phyloP scores from a whole-genome alignment of 192 early-diverging fungal species.

The Chytriomyces sp. region DNA sequence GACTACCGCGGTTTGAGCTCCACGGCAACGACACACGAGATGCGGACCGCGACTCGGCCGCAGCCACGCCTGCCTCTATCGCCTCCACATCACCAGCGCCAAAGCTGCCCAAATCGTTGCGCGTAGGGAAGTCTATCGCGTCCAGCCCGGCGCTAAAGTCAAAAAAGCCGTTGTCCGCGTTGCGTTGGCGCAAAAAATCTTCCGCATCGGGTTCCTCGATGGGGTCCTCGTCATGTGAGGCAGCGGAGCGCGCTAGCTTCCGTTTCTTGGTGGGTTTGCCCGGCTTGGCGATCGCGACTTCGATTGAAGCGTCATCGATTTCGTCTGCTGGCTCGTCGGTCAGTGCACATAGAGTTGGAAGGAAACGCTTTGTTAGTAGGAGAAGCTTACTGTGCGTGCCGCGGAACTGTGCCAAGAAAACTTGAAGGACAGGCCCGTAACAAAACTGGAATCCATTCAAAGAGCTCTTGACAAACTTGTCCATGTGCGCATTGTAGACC shows the following conservation, averaged over 20 bases:
- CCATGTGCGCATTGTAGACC: no score
- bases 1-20: no score
- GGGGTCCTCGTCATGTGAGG: neutral
- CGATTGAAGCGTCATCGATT: neutral
- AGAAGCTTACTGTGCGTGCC: neutral
- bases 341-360: neutral
- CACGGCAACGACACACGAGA: no score
- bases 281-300: neutral
- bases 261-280: neutral
- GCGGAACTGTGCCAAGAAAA: neutral
- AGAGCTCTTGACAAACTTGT: no score
- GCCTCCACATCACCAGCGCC: no score
- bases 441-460: conserved; percentile 15
- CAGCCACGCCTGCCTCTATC: no score
- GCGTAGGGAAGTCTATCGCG: no score
- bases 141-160: neutral
- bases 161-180: neutral
- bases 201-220: neutral
- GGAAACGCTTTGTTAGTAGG: neutral
- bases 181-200: neutral
- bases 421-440: neutral
- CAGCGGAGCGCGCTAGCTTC: neutral
- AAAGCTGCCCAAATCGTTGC: no score
- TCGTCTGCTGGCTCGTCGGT: neutral
- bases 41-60: no score